Conservation (phyloP, 1,284 basidiomycete species). For the Rhizopogon parksii region DNA sequence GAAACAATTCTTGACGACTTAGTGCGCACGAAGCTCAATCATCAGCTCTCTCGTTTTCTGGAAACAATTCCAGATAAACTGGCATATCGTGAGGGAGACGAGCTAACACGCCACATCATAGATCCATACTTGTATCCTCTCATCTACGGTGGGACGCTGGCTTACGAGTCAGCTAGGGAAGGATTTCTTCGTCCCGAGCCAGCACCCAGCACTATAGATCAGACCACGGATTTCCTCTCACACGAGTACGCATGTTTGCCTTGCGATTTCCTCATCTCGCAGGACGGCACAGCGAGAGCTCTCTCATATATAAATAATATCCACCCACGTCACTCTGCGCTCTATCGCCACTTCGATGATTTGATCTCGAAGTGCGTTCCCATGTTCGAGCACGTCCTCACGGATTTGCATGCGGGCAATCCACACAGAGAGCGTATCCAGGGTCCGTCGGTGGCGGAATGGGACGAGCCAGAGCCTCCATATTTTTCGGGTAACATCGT, state of each 20-base stretch:
- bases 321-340: constrained; percentile 30
- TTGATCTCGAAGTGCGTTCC: constrained; percentile 37
- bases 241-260: constrained; percentile 38
- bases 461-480: constrained; percentile 45
- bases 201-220: constrained; percentile 25
- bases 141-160: constrained; percentile 38
- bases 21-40: constrained; percentile 14
- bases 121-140: constrained; percentile 41
- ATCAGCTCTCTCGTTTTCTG: constrained; percentile 20
- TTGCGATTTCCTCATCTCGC: constrained; percentile 36
- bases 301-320: constrained; percentile 51
- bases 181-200: constrained; percentile 21
- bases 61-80: constrained; percentile 16
- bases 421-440: constrained; percentile 36
- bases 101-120: constrained; percentile 24
- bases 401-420: constrained; percentile 45
- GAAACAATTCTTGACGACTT: constrained; percentile 20
- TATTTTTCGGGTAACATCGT: constrained; percentile 44
- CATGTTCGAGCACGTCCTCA: constrained; percentile 46
- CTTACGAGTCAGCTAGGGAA: constrained; percentile 17
- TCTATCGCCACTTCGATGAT: constrained; percentile 33
- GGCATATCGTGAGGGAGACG: constrained; percentile 20
- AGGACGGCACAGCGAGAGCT: constrained; percentile 28
- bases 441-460: constrained; percentile 36
- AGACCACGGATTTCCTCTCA: constrained; percentile 36